A percentile compares a stretch with the other conserved stretches of the same genome.
Evolutionary conservation across 176 grass and related monocot species (phyloP).

Genomic region (Hyparrhenia diplandra): DNA sequence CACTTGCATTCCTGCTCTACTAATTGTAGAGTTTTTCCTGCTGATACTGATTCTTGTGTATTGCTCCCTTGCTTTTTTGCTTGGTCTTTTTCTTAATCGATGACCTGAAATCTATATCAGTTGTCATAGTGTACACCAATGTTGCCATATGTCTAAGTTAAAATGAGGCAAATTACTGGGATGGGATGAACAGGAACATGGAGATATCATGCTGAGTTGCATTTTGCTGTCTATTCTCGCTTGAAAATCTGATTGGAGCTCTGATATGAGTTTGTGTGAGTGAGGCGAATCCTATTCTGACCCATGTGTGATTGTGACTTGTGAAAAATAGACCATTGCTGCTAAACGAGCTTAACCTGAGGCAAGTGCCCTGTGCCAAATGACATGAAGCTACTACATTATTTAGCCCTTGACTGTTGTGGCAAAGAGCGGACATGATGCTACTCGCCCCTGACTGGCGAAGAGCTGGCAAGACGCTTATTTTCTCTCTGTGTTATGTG

Average conservation of each 20-base stretch:
- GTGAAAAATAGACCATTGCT: neutral
- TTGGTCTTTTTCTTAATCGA: neutral
- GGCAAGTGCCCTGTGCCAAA: neutral
- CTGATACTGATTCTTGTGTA: neutral
- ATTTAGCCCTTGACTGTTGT: neutral
- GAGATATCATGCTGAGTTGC: neutral
- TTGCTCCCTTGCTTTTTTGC: neutral
- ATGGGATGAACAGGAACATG: neutral
- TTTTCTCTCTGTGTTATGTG: no score
- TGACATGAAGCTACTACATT: neutral
- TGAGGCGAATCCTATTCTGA: neutral
- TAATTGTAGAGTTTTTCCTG: neutral
- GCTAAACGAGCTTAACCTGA: no score
- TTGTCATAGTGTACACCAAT: neutral
- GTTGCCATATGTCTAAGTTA: neutral
- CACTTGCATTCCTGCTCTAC: conserved; percentile 28
- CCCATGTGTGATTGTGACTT: neutral
- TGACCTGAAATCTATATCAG: neutral
- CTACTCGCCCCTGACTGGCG: no score
- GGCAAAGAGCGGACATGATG: no score
- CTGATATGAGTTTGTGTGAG: neutral
- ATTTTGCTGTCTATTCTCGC: neutral
- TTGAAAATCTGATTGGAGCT: neutral
- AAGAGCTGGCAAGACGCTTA: no score
- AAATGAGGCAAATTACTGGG: neutral